These are phyloP conservation scores for Boletus sp. DNA, from an alignment of 1,284 basidiomycete species.

Conservation along the genomic window DNA sequence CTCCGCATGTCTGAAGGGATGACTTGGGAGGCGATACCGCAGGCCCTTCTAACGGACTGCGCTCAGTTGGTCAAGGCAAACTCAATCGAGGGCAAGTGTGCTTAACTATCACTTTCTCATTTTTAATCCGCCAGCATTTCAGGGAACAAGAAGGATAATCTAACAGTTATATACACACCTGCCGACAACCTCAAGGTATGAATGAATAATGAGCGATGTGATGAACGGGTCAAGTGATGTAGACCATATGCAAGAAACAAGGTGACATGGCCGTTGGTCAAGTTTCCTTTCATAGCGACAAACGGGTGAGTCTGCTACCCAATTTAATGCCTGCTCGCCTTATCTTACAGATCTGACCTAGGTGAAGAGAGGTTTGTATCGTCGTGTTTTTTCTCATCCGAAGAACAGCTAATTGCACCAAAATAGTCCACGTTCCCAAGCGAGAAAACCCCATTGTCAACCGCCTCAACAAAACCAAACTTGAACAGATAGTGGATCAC, in stretches of 20 bases:
- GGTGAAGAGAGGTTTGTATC: conserved; percentile 74
- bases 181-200: conserved; percentile 85
- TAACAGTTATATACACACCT: conserved; percentile 95
- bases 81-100: conserved; percentile 84
- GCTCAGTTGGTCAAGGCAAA: conserved; percentile 98
- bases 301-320: conserved; percentile 55
- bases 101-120: neutral
- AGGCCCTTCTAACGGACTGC: conserved; percentile 80
- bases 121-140: conserved; percentile 1
- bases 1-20: conserved; percentile 82
- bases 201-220: conserved; percentile 3
- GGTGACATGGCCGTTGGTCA: conserved; percentile 97
- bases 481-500: conserved; percentile 85
- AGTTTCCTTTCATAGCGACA: conserved; percentile 93
- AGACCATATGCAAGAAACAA: conserved; percentile 68
- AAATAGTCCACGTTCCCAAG: conserved; percentile 71
- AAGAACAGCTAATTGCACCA: conserved; percentile 6
- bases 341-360: conserved; percentile 31
- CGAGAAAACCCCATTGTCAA: conserved; percentile 93
- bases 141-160: conserved; percentile 97
- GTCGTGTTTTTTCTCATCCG: neutral
- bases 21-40: conserved; percentile 87
- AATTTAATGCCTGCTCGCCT: neutral
- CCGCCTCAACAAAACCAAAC: conserved; percentile 93
- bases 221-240: conserved; percentile 11